Base-by-base conservation (phyloP, 768 basidiomycete genomes). In the Tricholoma matsutake region DNA sequence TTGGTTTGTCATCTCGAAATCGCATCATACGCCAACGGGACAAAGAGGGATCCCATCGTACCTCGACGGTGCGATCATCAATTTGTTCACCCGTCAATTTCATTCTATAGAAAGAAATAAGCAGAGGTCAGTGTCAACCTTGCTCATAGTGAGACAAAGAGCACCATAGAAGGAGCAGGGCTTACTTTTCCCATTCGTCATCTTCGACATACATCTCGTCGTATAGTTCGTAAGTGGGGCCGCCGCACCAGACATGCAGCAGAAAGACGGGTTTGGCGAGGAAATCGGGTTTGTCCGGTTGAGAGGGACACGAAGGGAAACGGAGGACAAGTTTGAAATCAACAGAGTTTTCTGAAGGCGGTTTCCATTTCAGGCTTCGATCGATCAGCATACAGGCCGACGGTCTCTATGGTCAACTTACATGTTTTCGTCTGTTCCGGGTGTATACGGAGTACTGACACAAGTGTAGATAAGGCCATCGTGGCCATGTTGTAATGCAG, bases 401-500 rank as follows among this genome's bases (percentile, higher is more conserved):
- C 43, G 32, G 41, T 5, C 29, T 22, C 6, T 18, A 20, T 16
- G 8, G 37, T 14, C 25, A 10, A 75, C 87, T 67, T 62, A 97
- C 96, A 98, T 94, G 63, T 92, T 91, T 3, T 75, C 71, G 70
- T 99, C 97, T 10, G 97, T 98, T 2, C 83, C 82, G 25, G 92
- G 94, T 1, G 86, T 79, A 67, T 99, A 99, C 0, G 86, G 85
- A 6, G 94, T 85, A 69, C 83, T 89, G 9, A 90, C 92, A 67
- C 92, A 91, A 1, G 97, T 98, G 72, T 98, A 99, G 67, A 99
- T 96, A 59, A 99, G 85, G 0, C 97, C 97, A 67, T 99, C 97
- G 63, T 91, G 96, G 4, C 86, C 94, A 68, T 99, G 97, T 64
- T 94, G 88, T 6, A 98, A 77, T 13, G 79, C 79, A 5, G 95